Evolutionary conservation across 2,329 filamentous ascomycete species (phyloP).

Genomic region (Pseudogymnoascus sp.): DNA sequence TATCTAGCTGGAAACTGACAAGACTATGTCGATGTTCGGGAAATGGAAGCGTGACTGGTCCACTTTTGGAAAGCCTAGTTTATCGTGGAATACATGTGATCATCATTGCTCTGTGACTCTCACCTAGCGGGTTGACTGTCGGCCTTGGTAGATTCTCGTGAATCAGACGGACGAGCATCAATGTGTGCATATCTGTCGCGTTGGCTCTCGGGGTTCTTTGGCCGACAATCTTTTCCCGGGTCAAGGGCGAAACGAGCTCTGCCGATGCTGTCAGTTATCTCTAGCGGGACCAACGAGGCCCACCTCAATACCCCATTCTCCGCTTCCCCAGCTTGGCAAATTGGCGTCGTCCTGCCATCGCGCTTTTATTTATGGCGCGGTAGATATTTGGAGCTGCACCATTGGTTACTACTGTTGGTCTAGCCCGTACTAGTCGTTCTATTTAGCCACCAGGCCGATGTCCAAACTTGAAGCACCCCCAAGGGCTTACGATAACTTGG

Average conservation of each 20-base stretch:
- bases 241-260: not conserved
- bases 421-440: not conserved
- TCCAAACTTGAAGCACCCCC: not conserved
- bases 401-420: not conserved
- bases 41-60: not conserved
- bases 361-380: not conserved
- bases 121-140: too few species aligned
- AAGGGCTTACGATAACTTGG: not conserved
- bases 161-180: not conserved
- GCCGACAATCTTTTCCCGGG: not conserved
- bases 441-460: not conserved
- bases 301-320: not conserved
- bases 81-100: not conserved
- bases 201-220: too few species aligned
- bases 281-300: not conserved
- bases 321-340: conserved; percentile 1
- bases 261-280: not conserved
- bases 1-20: not conserved
- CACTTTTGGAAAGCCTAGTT: not conserved
- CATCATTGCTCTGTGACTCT: not conserved
- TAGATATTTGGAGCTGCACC: not conserved
- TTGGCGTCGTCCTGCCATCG: not conserved
- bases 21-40: not conserved
- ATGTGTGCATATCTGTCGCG: not conserved
- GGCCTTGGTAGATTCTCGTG: not conserved